A percentile compares a stretch with the other conserved stretches of the same genome.
Conservation (phyloP, 2,329 filamentous ascomycete genomes). For the Arthrobotrys sphaeroides region DNA sequence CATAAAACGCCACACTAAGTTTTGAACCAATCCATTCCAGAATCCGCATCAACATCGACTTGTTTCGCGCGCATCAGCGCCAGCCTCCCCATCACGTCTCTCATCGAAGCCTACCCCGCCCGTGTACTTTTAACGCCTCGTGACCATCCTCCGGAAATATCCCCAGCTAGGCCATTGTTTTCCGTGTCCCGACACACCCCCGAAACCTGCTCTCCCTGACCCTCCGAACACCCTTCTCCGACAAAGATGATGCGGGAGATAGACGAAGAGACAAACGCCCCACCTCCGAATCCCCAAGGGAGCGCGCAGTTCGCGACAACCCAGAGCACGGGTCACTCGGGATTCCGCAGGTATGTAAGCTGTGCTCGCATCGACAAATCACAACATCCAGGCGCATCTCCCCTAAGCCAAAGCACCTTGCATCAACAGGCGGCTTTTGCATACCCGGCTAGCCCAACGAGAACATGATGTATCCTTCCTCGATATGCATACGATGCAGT, state of each 20-base stretch:
- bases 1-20: slow-evolving; percentile 19
- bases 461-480: background rate
- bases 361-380: background rate
- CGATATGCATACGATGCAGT: background rate
- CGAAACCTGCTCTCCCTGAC: background rate
- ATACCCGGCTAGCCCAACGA: background rate
- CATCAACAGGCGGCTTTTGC: background rate
- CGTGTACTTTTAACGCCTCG: background rate
- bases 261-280: slow-evolving; percentile 43
- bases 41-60: background rate
- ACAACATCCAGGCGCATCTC: background rate
- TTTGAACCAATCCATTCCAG: slow-evolving; percentile 3
- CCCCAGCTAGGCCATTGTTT: background rate
- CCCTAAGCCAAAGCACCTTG: slow-evolving; percentile 5
- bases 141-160: background rate
- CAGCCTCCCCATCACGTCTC: background rate
- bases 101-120: background rate
- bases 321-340: slow-evolving; percentile 40
- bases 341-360: slow-evolving; percentile 45
- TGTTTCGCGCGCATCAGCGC: background rate
- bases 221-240: background rate
- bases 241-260: slow-evolving; percentile 30
- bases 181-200: background rate
- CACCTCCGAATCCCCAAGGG: slow-evolving; percentile 20
- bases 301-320: slow-evolving; percentile 29